Conservation (phyloP, 306 rosid genomes). For the Prunus mongolica region DNA sequence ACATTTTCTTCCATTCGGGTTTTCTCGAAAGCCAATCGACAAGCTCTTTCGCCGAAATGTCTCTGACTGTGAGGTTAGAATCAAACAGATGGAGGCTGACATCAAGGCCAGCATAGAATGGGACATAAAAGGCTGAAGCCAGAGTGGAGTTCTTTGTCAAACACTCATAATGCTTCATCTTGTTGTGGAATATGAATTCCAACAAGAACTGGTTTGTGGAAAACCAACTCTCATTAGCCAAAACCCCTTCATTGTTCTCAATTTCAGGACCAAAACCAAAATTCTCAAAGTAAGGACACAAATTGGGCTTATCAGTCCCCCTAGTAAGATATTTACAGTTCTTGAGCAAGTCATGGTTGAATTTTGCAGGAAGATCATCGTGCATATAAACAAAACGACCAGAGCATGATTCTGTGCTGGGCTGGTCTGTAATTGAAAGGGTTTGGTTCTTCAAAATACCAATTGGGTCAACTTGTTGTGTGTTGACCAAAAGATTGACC, state of each 20-base stretch:
- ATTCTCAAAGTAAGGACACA: constrained; percentile 69
- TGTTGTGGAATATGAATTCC: constrained; percentile 81
- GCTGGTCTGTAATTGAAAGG: not conserved
- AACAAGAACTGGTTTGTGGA: constrained; percentile 72
- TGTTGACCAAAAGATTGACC: constrained; percentile 20
- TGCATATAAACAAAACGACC: constrained; percentile 65
- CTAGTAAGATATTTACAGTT: constrained; percentile 59
- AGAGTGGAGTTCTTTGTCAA: constrained; percentile 56
- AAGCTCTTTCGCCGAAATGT: constrained; percentile 57
- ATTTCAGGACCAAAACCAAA: constrained; percentile 60
- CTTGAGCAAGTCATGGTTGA: constrained; percentile 47
- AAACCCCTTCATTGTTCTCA: constrained; percentile 27
- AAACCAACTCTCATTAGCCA: constrained; percentile 53
- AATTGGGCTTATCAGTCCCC: constrained; percentile 63
- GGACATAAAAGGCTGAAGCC: constrained; percentile 78
- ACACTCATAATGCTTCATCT: constrained; percentile 58
- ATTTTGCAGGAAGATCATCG: constrained; percentile 54
- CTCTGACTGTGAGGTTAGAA: constrained; percentile 51
- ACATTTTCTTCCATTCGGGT: constrained; percentile 70
- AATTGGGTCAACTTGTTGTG: constrained; percentile 14
- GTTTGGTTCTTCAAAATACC: constrained; percentile 14
- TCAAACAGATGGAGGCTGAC: constrained; percentile 64
- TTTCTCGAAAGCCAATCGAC: constrained; percentile 34
- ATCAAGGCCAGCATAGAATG: constrained; percentile 91
- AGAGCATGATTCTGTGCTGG: constrained; percentile 35